Evolutionary conservation across 2,329 filamentous ascomycete genomes (phyloP), one percentile per base, ranked within the genome.

Genomic region (Phyllosticta citrichinensis): DNA sequence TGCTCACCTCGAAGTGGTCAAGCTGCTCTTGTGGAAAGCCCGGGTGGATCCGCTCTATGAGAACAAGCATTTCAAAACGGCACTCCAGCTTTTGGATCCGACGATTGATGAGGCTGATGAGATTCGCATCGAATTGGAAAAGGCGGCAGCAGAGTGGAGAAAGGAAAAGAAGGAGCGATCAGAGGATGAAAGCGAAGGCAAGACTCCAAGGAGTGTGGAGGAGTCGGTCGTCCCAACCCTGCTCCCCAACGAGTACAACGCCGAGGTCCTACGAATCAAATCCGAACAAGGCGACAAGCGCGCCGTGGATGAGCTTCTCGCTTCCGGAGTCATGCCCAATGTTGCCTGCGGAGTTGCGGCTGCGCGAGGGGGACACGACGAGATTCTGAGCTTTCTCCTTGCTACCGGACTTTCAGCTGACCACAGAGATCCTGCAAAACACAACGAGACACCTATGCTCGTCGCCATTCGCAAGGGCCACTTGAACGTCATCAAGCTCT

Each of bases 31-130:
- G 2, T 84, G 88, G 60, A 87, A 92, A 61, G 93, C 92, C 3
- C 66, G 67, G 11, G 93, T 96, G 12, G 95, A 99, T 70, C 94
- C 94, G 56, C 86, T 91, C 56, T 89, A 91, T 66, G 87, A 91
- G 55, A 97, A 97, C 70, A 86, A 90, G n/a, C 88, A 91, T 68
- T 94, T 94, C 5, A 88, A 96, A 70, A 91, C 96, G 68, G 93
- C 94, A 0, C 83, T 96, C 33, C 92, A 97, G 66, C 83, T 94
- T 61, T 83, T 97, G 11, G 84, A 84, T 33, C 82, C 86, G 9
- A 87, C 92, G 52, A 78, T 84, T 9, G 89, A 95, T 2, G 87
- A 94, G 63, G 86, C 85, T n/a, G 83, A 86, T 17, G 89, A 91
- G 63, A 94, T 97, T 51, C 86, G 89, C 60, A 82, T 94, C 25